These are phyloP conservation scores for Dichotomopilus funicola DNA, from an alignment of 2,329 filamentous ascomycete genomes.

Conservation along the genomic window DNA sequence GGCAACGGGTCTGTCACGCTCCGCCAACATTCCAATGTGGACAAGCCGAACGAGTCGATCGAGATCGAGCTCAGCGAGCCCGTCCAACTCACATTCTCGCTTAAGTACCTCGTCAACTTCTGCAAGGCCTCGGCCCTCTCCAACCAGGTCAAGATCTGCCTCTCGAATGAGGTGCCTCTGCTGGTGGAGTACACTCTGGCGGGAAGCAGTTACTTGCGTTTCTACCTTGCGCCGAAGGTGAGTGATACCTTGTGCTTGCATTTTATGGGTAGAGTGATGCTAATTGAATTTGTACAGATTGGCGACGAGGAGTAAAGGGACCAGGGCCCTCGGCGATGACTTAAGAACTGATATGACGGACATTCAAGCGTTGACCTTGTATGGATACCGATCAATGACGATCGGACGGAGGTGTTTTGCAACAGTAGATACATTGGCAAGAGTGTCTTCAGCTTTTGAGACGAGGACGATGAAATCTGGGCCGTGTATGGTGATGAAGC, in stretches of 20 bases:
- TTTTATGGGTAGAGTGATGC: neutral
- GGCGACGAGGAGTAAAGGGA: slow-evolving; percentile 34
- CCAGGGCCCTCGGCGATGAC: neutral
- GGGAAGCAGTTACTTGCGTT: slow-evolving; percentile 83
- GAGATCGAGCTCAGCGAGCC: slow-evolving; percentile 88
- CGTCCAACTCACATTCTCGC: slow-evolving; percentile 90
- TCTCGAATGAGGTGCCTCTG: slow-evolving; percentile 93
- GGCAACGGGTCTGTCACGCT: slow-evolving; percentile 91
- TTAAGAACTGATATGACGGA: slow-evolving; percentile 8
- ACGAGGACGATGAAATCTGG: slow-evolving; percentile 2
- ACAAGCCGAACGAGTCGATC: slow-evolving; percentile 81
- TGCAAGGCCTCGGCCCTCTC: slow-evolving; percentile 93
- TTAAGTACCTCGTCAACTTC: slow-evolving; percentile 99
- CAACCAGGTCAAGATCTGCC: slow-evolving; percentile 75
- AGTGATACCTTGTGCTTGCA: slow-evolving; percentile 22
- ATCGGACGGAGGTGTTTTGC: slow-evolving; percentile 3
- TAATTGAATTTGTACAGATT: slow-evolving; percentile 27
- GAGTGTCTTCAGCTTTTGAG: neutral
- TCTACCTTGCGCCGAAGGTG: slow-evolving; percentile 98
- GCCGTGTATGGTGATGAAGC: slow-evolving; percentile 14
- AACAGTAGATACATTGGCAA: slow-evolving; percentile 3
- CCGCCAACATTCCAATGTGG: slow-evolving; percentile 78
- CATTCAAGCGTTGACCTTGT: slow-evolving; percentile 10
- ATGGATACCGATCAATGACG: slow-evolving; percentile 10
- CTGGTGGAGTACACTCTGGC: slow-evolving; percentile 83